Base-by-base conservation (phyloP, 2,329 filamentous ascomycete species). In the Diaporthe longicolla region DNA sequence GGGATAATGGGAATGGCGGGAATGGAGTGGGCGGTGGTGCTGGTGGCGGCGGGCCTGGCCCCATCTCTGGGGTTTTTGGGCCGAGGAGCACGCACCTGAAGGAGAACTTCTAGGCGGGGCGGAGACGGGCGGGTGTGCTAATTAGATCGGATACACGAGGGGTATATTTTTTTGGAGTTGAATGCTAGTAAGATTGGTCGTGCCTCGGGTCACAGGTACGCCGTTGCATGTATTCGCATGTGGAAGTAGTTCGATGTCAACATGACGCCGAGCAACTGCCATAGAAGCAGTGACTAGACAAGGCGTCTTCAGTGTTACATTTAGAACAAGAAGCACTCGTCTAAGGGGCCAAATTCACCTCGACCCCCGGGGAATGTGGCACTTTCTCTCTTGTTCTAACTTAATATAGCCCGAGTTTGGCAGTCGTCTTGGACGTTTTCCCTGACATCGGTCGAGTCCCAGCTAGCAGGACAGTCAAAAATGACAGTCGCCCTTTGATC, bases 81-180 rank as follows among this genome's bases (percentile, higher is more conserved):
- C 74, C 74, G 17, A 57, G 74, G 50, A 52, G 68, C 13, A 58
- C 74, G 10, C 74, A 75, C 26, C 24, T 75, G 37, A 71, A 73
- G 68, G 74, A 75, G 57, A 71, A 71, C 4, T 71, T 71, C 45
- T 71, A 52, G 37, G 26, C 29, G 29, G 40, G 40, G 19, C 6
- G 15, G 40, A 43, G 40, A 43, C 9, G 40, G 40, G 13, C 40
- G 40, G 40, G 40, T 43, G 1, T 5, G 15, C 3, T 43, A 17
- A 17, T 43, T 17, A 43, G 40, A 19, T 17, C 15, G 40, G 40
- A 15, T 32, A 45, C 15, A 37, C 24, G 7, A 13, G 68, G 43
- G 13, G 3, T 21, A 24, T 35, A 1, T 37, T 66, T 15, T 40
- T 43, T 17, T 19, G 29, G 13, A 4, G 29, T 50, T n/a, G 21